Conservation (phyloP, 139 green algal species). For the Tetradesmus lagerheimii region DNA sequence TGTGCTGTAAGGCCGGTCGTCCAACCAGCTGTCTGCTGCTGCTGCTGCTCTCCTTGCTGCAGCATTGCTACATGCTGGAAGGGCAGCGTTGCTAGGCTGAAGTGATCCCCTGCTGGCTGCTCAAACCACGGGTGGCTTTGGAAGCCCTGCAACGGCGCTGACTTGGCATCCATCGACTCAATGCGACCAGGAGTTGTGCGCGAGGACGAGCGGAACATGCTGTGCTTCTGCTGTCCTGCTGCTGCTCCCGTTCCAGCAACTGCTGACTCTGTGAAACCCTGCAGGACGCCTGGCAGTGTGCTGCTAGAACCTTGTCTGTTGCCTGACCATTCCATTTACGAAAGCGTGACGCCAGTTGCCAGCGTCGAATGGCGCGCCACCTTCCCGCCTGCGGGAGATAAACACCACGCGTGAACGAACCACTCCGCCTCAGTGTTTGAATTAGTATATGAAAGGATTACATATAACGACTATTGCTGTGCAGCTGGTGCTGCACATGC, state of each 20-base stretch:
- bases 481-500: too few relatives aligned
- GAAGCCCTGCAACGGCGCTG: neutral
- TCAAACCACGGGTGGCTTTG: neutral
- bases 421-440: too few relatives aligned
- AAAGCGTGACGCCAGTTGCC: neutral
- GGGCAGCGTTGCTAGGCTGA: neutral
- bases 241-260: too few relatives aligned
- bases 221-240: neutral
- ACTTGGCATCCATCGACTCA: neutral
- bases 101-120: neutral
- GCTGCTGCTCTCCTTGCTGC: conserved; percentile 3
- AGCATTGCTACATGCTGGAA: neutral
- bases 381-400: neutral
- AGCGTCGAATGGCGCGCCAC: neutral
- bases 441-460: too few relatives aligned
- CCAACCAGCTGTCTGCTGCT: neutral
- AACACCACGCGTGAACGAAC: neutral
- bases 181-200: conserved; percentile 16
- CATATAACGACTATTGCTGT: too few relatives aligned
- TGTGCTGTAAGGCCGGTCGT: neutral
- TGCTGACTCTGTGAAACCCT: neutral
- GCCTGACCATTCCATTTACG: neutral
- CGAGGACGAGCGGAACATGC: neutral
- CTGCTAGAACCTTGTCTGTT: conserved; percentile 2
- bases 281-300: neutral